phyloP scores from a whole-genome alignment of 306 rosid genomes.

The Psophocarpus tetragonolobus region DNA sequence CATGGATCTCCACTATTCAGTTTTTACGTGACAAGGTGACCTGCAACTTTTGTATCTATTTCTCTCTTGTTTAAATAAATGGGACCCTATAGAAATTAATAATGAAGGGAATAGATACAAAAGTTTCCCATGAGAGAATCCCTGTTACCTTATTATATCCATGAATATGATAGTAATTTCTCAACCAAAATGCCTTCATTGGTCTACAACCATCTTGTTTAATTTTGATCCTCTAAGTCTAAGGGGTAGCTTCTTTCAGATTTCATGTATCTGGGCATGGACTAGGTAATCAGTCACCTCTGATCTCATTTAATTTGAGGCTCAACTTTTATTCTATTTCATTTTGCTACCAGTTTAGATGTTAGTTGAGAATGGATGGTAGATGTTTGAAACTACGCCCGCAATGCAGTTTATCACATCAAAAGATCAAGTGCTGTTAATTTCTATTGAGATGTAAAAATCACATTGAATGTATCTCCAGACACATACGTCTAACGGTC shows the following conservation, averaged over 20 bases:
- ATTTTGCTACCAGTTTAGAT: neutral
- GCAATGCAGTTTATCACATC: neutral
- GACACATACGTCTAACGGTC: too few relatives aligned
- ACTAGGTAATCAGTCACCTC: neutral
- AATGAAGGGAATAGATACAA: neutral
- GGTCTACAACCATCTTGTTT: too few relatives aligned
- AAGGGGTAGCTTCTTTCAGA: neutral
- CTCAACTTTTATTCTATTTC: neutral
- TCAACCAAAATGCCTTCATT: too few relatives aligned
- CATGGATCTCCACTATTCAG: neutral
- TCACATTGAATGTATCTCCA: too few relatives aligned
- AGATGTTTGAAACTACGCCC: too few relatives aligned
- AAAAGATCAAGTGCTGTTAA: neutral
- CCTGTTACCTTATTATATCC: neutral
- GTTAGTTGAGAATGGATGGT: neutral
- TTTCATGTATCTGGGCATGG: neutral
- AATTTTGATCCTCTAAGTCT: too few relatives aligned
- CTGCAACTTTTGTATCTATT: neutral
- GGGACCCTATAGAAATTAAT: neutral
- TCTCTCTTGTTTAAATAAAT: neutral
- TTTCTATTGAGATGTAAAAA: neutral
- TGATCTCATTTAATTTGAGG: neutral
- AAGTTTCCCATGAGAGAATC: neutral
- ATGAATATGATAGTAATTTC: neutral
- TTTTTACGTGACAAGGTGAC: neutral